These are phyloP conservation scores for Ophiostoma quercus DNA, from an alignment of 2,329 filamentous ascomycete genomes.

Conservation along the genomic window DNA sequence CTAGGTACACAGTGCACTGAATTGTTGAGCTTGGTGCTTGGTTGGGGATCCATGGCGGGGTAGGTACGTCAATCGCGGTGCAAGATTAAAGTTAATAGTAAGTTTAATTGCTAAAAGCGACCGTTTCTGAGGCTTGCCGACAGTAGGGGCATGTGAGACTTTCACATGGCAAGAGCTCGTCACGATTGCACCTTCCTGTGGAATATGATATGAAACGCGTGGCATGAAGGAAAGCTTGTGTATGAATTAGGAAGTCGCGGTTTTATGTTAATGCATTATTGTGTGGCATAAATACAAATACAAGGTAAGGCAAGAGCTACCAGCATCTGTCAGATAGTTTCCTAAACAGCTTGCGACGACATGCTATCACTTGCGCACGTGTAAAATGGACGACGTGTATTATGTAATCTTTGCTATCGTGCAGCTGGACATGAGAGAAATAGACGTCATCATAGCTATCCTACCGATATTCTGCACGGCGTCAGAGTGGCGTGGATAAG, in stretches of 20 bases:
- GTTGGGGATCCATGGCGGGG: slow-evolving; percentile 20
- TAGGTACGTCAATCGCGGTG: slow-evolving; percentile 8
- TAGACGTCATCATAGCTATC: background rate
- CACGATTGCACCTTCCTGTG: background rate
- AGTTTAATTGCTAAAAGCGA: background rate
- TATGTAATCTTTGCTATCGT: background rate
- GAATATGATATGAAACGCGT: background rate
- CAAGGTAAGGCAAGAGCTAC: background rate
- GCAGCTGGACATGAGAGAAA: background rate
- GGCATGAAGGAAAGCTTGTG: background rate
- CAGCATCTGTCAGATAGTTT: background rate
- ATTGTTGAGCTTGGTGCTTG: slow-evolving; percentile 21
- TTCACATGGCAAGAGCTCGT: slow-evolving; percentile 8
- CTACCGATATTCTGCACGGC: no score
- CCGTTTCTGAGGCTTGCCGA: background rate
- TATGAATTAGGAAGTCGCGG: background rate
- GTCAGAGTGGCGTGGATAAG: background rate
- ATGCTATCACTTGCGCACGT: background rate
- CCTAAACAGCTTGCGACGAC: background rate
- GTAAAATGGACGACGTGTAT: background rate
- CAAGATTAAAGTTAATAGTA: background rate
- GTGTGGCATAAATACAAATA: background rate
- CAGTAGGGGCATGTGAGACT: slow-evolving; percentile 6
- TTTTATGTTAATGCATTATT: background rate
- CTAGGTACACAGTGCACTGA: background rate